Conservation (phyloP, 768 basidiomycete species). For the Rhodotorula sphaerocarpa region DNA sequence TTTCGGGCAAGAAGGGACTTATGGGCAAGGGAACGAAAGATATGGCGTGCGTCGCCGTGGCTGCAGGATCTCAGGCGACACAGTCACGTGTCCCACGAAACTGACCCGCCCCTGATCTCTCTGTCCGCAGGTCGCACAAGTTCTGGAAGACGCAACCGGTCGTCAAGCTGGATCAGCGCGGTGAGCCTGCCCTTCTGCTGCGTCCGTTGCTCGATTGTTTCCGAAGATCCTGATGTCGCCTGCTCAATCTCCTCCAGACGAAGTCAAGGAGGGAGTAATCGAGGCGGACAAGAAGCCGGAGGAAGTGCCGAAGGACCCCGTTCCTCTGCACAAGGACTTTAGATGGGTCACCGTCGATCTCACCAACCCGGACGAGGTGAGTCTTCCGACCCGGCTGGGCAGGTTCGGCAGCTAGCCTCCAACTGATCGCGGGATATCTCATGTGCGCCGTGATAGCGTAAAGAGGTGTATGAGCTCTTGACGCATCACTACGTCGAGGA, state of each 20-base stretch:
- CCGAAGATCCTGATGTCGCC: background rate
- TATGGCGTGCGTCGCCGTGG: constrained; percentile 45
- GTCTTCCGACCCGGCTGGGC: background rate
- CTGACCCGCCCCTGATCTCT: background rate
- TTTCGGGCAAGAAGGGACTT: constrained; percentile 69
- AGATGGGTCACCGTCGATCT: constrained; percentile 82
- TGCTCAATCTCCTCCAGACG: constrained; percentile 42
- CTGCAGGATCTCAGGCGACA: background rate
- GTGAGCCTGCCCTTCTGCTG: background rate
- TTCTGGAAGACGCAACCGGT: constrained; percentile 99
- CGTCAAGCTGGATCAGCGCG: constrained; percentile 62
- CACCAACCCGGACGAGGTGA: constrained; percentile 56
- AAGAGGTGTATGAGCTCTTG: constrained; percentile 83
- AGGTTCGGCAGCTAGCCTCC: too few relatives aligned
- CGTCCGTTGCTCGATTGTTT: too few relatives aligned
- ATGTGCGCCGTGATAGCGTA: constrained; percentile 47
- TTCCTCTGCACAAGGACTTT: constrained; percentile 81
- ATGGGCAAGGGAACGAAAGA: constrained; percentile 70
- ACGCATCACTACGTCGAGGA: constrained; percentile 96
- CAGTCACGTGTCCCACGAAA: background rate
- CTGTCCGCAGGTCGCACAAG: constrained; percentile 44
- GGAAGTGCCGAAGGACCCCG: constrained; percentile 79
- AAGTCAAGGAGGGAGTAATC: constrained; percentile 65
- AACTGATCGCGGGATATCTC: too few relatives aligned
- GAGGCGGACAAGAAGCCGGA: constrained; percentile 67